These are phyloP conservation scores for Ophiostoma tasmaniense DNA, from an alignment of 2,329 filamentous ascomycete species.

Conservation along the genomic window DNA sequence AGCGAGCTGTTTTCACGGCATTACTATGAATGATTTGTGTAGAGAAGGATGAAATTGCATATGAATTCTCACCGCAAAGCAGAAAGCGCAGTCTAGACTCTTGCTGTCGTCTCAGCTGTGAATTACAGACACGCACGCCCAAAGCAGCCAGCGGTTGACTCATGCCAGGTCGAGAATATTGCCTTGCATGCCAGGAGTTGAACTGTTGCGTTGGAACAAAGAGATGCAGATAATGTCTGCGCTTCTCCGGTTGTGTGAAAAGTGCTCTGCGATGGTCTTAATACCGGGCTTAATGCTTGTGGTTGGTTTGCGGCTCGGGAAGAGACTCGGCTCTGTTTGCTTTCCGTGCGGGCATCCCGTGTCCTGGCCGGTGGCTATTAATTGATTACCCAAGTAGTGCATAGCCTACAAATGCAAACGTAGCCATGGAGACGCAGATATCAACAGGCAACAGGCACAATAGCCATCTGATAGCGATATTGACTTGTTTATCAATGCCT, in stretches of 20 bases:
- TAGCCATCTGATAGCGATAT: too few relatives aligned
- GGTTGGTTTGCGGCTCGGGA: background rate
- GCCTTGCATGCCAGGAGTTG: background rate
- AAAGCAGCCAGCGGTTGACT: background rate
- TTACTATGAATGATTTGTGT: background rate
- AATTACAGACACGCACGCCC: background rate
- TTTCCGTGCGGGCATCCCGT: background rate
- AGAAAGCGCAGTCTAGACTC: background rate
- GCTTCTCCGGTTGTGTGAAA: background rate
- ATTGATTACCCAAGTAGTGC: background rate
- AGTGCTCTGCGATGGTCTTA: background rate
- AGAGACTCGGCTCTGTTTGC: background rate
- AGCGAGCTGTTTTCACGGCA: background rate
- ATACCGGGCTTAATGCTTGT: background rate
- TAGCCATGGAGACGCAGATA: background rate
- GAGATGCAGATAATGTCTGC: background rate
- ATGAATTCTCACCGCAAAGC: background rate
- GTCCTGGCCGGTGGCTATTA: background rate
- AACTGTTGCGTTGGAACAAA: background rate
- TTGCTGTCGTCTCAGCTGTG: background rate
- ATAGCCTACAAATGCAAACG: background rate
- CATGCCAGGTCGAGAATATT: background rate
- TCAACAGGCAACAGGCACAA: background rate
- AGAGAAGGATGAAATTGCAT: background rate
- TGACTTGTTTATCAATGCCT: too few relatives aligned